Percentiles rank a stretch among this genome's conserved stretches.
These are phyloP conservation scores for Clarireedia hainanense DNA, from an alignment of 2,329 filamentous ascomycete species.

Conservation along the genomic window DNA sequence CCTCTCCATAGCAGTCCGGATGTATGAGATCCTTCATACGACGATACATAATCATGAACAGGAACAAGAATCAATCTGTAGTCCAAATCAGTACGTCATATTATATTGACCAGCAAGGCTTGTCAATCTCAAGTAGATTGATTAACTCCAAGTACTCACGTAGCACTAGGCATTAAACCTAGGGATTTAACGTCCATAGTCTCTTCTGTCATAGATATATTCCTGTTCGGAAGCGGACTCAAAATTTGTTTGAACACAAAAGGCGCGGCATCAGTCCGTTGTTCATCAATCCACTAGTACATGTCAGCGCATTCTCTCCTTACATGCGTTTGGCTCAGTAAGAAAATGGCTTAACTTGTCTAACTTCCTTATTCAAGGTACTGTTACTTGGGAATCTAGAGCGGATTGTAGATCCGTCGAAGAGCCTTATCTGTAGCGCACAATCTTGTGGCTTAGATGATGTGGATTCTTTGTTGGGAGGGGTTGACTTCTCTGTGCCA, in stretches of 20 bases:
- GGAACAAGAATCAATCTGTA: slow-evolving; percentile 63
- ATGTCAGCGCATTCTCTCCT: background rate
- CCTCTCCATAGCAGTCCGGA: slow-evolving; percentile 30
- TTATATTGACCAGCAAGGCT: background rate
- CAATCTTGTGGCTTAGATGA: slow-evolving; percentile 32
- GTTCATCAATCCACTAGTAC: slow-evolving; percentile 59
- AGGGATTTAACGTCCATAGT: slow-evolving; percentile 58
- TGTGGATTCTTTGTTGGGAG: background rate
- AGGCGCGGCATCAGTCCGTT: slow-evolving; percentile 51
- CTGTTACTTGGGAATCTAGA: slow-evolving; percentile 58
- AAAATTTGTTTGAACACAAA: slow-evolving; percentile 83
- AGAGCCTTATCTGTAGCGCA: slow-evolving; percentile 70
- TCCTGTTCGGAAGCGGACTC: slow-evolving; percentile 66
- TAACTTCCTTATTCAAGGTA: slow-evolving; percentile 58
- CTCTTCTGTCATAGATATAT: slow-evolving; percentile 70
- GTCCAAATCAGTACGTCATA: background rate
- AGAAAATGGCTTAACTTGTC: slow-evolving; percentile 33
- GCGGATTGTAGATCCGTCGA: slow-evolving; percentile 76
- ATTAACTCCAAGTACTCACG: slow-evolving; percentile 27
- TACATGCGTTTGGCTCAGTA: no score
- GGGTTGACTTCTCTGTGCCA: background rate
- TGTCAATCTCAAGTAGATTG: background rate
- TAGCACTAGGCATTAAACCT: slow-evolving; percentile 70
- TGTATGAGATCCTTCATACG: slow-evolving; percentile 38
- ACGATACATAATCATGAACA: slow-evolving; percentile 51